Evolutionary conservation across 805 yeast species (phyloP).

Genomic region (Jamesozyma lodderae): DNA sequence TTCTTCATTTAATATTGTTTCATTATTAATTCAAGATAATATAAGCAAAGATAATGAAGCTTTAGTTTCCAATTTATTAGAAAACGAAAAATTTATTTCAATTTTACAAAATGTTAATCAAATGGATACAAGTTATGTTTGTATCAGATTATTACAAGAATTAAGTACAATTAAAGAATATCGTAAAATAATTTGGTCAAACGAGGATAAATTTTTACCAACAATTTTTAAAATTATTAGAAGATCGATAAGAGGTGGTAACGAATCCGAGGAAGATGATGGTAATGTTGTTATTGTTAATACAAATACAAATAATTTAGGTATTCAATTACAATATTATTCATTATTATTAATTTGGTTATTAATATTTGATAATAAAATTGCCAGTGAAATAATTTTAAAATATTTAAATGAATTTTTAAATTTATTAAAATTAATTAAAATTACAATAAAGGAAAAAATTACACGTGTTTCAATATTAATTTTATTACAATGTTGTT

Average conservation of each 20-base stretch:
- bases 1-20: conserved; percentile 27
- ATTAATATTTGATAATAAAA: conserved; percentile 56
- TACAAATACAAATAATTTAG: conserved; percentile 35
- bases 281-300: conserved; percentile 16
- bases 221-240: conserved; percentile 40
- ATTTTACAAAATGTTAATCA: conserved; percentile 21
- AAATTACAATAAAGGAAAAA: conserved; percentile 85
- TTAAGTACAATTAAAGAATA: conserved; percentile 22
- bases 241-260: conserved; percentile 25
- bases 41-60: conserved; percentile 8
- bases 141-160: conserved; percentile 28
- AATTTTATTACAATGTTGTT: conserved; percentile 53
- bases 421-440: conserved; percentile 44
- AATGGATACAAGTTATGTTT: conserved; percentile 27
- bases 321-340: conserved; percentile 78
- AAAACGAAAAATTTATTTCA: conserved; percentile 16
- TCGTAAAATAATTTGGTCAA: conserved; percentile 20
- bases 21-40: conserved; percentile 23
- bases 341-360: conserved; percentile 76
- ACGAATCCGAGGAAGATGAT: not conserved
- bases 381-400: conserved; percentile 46
- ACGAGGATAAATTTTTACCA: conserved; percentile 38
- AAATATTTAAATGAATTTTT: conserved; percentile 41
- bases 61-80: conserved; percentile 16
- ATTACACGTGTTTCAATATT: conserved; percentile 78